Base-by-base conservation (phyloP, 257 asterid genomes). In the Leptodermis oblonga region DNA sequence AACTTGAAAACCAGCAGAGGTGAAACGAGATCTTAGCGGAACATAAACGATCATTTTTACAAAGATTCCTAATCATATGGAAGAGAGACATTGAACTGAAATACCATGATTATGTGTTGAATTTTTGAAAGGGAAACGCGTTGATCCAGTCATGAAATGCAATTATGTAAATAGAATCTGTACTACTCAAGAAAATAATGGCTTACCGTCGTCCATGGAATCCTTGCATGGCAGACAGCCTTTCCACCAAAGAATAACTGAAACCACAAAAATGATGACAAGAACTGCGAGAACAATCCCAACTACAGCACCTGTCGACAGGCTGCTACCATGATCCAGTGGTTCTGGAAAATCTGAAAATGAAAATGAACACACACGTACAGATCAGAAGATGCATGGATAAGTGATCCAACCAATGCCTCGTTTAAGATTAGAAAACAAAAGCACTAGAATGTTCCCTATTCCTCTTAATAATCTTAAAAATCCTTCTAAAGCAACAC, bases 171-270 rank as follows among this genome's bases (percentile, higher is more conserved):
- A n/a, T 18, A 17, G 55, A 49, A 4, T 18, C 7, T 49, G 55
- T 49, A 25, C 14, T 25, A 4, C 33, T 25, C 5, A 12, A 65
- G 20, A 65, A 22, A 43, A 23, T 1, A 41, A 31, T 0, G 37
- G 7, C 36, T 51, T 53, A 88, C 92, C 96, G 33, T 83, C 45
- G 41, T 76, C 80, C 72, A 70, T 36, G 2, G 81, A 67, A 74
- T 74, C 70, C 61, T 77, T 75, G 14, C 69, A 70, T 59, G 22
- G 64, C 23, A 80, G 42, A 64, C 84, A 85, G 37, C 86, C 83
- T 58, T 69, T 86, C 95, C 92, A 83, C 95, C 95, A 84, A 67
- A 84, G 82, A 70, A 90, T 15, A 37, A 59, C 83, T 25, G 82
- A 33, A 74, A 83, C 64, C 43, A 83, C 41, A 28, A 74, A 54